Evolutionary conservation across 805 yeast genomes (phyloP).

Genomic region (Lachancea waltii): DNA sequence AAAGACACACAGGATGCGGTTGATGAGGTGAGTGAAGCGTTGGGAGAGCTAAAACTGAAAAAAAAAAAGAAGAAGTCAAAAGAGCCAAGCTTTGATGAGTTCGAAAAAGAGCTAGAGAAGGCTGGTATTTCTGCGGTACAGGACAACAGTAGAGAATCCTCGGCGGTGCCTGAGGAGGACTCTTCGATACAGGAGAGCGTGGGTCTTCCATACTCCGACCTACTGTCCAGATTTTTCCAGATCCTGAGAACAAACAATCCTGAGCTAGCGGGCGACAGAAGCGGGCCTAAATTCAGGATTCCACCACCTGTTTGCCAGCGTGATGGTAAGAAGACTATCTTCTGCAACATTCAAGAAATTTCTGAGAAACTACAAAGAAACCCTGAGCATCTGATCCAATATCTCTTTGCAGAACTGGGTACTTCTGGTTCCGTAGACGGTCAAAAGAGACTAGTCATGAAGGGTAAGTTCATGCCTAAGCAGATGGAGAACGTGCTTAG

Average conservation of each 20-base stretch:
- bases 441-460: slow-evolving; percentile 90
- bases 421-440: slow-evolving; percentile 99
- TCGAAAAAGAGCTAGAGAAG: slow-evolving; percentile 81
- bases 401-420: slow-evolving; percentile 97
- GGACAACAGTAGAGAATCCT: slow-evolving; percentile 29
- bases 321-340: slow-evolving; percentile 97
- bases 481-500: slow-evolving; percentile 95
- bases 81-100: slow-evolving; percentile 60
- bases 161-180: slow-evolving; percentile 28
- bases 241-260: slow-evolving; percentile 92
- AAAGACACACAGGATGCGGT: slow-evolving; percentile 35
- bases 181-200: slow-evolving; percentile 38
- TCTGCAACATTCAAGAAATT: slow-evolving; percentile 93
- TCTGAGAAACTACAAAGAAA: slow-evolving; percentile 91
- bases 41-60: slow-evolving; percentile 67
- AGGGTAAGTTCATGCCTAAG: slow-evolving; percentile 97
- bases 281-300: slow-evolving; percentile 86
- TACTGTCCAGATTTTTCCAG: slow-evolving; percentile 78
- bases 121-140: slow-evolving; percentile 66
- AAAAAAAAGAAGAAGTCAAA: slow-evolving; percentile 74
- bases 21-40: slow-evolving; percentile 50
- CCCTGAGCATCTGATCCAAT: slow-evolving; percentile 95
- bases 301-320: slow-evolving; percentile 97
- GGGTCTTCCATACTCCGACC: slow-evolving; percentile 67
- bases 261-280: slow-evolving; percentile 94